Base-by-base conservation (phyloP, 1,139 yeast genomes). In the Protomyces macrosporus region DNA sequence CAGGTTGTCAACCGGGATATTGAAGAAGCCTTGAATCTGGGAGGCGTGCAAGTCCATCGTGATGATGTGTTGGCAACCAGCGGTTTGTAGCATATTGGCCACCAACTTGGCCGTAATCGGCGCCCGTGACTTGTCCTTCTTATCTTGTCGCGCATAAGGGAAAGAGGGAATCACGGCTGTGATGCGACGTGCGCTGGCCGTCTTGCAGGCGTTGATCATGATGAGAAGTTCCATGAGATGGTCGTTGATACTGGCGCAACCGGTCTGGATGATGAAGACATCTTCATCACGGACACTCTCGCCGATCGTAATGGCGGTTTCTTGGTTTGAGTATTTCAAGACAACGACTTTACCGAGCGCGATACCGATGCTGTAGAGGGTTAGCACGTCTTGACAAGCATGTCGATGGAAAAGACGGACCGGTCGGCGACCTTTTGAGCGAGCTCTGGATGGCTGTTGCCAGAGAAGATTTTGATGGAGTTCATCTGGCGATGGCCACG, bases 21-120 rank as follows among this genome's bases (percentile, higher is more conserved):
- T 88, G 73, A 93, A 93, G 74, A 93, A 93, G 7, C 98, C 98
- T 77, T 93, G 98, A 71, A 93, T 93, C 76, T 93, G 98, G 14
- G 96, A 87, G 6, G 98, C 98, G 73, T 93, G 98, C 66, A 95
- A 80, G 73, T 95, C 99, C 98, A 93, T 91, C 9, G 99, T 93
- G 55, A 95, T 90, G 67, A 93, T 85, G 71, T 95, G 91, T 75
- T 95, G 96, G 1, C 98, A 97, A 40, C 99, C 98, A 0, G 98
- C 96, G 3, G 95, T 85, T 10, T 90, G 88, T 68, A 95, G 78
- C 69, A 93, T 77, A 71, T 90, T 87, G 53, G 98, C 98, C 68
- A 95, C 84, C 67, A 95, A 79, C 2, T 93, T 91, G 65, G 98
- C 98, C 7, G 98, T 91, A 71, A 93, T 93, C 60, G 98, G 98